A percentile compares a stretch with the other conserved stretches of the same genome.
Conservation (phyloP, 2,329 filamentous ascomycete species). For the Chrysoporthe cubensis region DNA sequence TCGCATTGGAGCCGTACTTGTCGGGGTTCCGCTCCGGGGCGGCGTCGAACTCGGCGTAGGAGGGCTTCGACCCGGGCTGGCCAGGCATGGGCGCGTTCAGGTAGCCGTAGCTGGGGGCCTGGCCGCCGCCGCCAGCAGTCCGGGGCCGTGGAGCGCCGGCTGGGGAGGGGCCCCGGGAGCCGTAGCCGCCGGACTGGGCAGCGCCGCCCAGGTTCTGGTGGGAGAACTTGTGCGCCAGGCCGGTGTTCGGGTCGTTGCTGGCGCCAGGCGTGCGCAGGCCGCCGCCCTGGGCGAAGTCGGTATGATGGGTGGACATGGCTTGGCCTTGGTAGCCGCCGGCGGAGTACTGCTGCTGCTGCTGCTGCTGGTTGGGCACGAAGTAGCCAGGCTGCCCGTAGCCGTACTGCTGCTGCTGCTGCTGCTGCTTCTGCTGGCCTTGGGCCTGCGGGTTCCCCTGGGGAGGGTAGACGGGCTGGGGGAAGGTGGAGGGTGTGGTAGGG, state of each 20-base stretch:
- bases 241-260: conserved; percentile 82
- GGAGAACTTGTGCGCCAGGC: conserved; percentile 92
- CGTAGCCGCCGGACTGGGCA: conserved; percentile 71
- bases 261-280: conserved; percentile 57
- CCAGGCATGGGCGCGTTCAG: conserved; percentile 69
- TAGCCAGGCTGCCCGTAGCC: conserved; percentile 50
- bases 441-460: conserved; percentile 43
- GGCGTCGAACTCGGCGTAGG: conserved; percentile 71
- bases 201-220: conserved; percentile 88
- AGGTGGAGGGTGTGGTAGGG: conserved; percentile 91
- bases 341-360: conserved; percentile 39
- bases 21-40: conserved; percentile 88
- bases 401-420: conserved; percentile 50
- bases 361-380: conserved; percentile 66
- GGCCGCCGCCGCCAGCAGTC: conserved; percentile 74
- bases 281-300: conserved; percentile 44
- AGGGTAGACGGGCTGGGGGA: conserved; percentile 83
- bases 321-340: conserved; percentile 44
- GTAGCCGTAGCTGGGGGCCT: conserved; percentile 68
- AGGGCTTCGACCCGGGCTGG: conserved; percentile 53
- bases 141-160: conserved; percentile 70
- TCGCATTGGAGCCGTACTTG: conserved; percentile 67
- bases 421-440: conserved; percentile 45
- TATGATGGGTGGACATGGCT: conserved; percentile 45
- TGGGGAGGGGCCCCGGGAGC: conserved; percentile 68